Evolutionary conservation across 768 basidiomycete genomes (phyloP).

Genomic region (Boletus huronensis): DNA sequence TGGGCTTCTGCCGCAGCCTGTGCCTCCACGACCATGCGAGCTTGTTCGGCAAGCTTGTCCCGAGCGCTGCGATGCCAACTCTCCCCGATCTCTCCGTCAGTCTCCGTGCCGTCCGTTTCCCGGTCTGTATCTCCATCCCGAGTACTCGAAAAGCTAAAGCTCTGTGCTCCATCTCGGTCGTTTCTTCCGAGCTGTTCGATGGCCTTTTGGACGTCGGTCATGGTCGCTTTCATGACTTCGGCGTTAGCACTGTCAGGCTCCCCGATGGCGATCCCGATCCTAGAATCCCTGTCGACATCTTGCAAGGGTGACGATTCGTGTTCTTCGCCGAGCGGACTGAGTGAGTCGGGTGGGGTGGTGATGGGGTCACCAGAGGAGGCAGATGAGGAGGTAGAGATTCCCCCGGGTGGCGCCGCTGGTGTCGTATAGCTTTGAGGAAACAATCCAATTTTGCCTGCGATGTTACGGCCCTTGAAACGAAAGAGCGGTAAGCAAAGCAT

Average conservation of each 20-base stretch:
- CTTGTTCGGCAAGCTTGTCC: slow-evolving; percentile 66
- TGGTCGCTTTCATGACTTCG: slow-evolving; percentile 79
- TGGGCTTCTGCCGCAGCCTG: slow-evolving; percentile 42
- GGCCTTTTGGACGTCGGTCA: slow-evolving; percentile 88
- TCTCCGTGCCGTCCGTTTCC: slow-evolving; percentile 47
- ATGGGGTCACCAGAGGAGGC: slow-evolving; percentile 24
- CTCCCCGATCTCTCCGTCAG: slow-evolving; percentile 51
- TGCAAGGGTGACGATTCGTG: slow-evolving; percentile 38
- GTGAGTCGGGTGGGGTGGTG: slow-evolving; percentile 21
- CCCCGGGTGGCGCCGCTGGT: slow-evolving; percentile 42
- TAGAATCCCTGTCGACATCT: slow-evolving; percentile 22
- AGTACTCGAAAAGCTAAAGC: slow-evolving; percentile 76
- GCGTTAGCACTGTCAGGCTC: slow-evolving; percentile 31
- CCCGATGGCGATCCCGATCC: slow-evolving; percentile 26
- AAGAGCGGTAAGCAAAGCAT: slow-evolving; percentile 22
- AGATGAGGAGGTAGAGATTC: slow-evolving; percentile 26
- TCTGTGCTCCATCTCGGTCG: slow-evolving; percentile 56
- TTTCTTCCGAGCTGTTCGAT: slow-evolving; percentile 78
- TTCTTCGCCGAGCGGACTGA: slow-evolving; percentile 49
- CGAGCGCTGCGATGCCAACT: slow-evolving; percentile 66
- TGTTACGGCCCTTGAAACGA: slow-evolving; percentile 69
- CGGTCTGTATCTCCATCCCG: slow-evolving; percentile 49
- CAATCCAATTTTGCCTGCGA: slow-evolving; percentile 77
- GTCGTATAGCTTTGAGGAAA: slow-evolving; percentile 91
- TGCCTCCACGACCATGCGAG: slow-evolving; percentile 54